Conservation (phyloP, 1,284 basidiomycete genomes). For the Moniliella sp. region DNA sequence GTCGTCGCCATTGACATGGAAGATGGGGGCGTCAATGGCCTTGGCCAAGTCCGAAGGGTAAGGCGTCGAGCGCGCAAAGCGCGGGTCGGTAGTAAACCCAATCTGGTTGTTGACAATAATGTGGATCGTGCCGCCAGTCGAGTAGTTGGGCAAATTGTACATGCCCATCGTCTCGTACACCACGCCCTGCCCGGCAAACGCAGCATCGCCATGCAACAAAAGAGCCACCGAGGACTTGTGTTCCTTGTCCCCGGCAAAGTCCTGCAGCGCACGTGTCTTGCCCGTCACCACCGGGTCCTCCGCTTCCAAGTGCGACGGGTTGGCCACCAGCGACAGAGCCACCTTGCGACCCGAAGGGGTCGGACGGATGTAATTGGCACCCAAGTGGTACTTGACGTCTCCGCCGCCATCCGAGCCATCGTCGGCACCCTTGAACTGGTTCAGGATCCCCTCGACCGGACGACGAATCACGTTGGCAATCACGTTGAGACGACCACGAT, state of each 20-base stretch:
- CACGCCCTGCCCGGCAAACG: conserved; percentile 67
- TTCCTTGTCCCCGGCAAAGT: conserved; percentile 66
- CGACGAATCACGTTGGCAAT: conserved; percentile 95
- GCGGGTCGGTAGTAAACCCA: conserved; percentile 67
- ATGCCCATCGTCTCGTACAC: conserved; percentile 67
- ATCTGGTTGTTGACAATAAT: conserved; percentile 58
- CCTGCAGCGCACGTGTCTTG: conserved; percentile 54
- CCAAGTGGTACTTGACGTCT: conserved; percentile 95
- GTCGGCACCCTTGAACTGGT: conserved; percentile 59
- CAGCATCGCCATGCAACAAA: conserved; percentile 69
- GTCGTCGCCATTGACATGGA: conserved; percentile 77
- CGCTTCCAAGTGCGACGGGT: conserved; percentile 71
- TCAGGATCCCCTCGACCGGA: conserved; percentile 89
- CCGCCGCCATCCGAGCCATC: conserved; percentile 46
- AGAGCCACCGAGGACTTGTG: conserved; percentile 49
- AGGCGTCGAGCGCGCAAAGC: conserved; percentile 54
- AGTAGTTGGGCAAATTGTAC: conserved; percentile 50
- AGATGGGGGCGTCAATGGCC: conserved; percentile 62
- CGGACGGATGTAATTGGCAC: conserved; percentile 93
- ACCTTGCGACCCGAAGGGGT: conserved; percentile 97
- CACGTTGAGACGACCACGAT: conserved; percentile 84
- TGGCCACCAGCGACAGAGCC: conserved; percentile 80
- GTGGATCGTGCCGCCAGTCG: conserved; percentile 65
- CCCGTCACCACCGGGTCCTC: conserved; percentile 56
- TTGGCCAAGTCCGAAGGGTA: conserved; percentile 77